These are phyloP conservation scores for Solanum tarijense DNA, from an alignment of 257 asterid genomes.

Conservation along the genomic window DNA sequence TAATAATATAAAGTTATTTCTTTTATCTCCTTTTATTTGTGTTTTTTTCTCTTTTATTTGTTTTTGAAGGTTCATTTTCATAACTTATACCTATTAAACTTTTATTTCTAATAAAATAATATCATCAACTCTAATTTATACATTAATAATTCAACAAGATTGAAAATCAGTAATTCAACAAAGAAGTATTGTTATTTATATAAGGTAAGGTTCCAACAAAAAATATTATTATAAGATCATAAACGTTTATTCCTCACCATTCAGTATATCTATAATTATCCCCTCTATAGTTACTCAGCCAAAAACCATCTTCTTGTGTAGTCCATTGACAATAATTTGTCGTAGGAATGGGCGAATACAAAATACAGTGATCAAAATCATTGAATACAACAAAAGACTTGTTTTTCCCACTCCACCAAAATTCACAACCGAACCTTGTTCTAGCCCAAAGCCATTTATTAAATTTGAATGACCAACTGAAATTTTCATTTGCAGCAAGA, in stretches of 20 bases:
- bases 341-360: not conserved
- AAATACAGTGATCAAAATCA: not conserved
- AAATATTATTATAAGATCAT: not conserved
- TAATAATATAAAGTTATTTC: no score
- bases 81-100: no score
- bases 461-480: not conserved
- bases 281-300: not conserved
- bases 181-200: not conserved
- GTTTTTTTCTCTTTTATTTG: no score
- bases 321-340: not conserved
- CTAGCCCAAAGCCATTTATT: not conserved
- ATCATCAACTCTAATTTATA: no score
- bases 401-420: not conserved
- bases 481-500: not conserved
- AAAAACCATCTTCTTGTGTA: not conserved
- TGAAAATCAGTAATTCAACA: not conserved
- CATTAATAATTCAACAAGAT: not conserved
- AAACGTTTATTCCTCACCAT: not conserved
- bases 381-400: not conserved
- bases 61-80: no score
- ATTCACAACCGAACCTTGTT: not conserved
- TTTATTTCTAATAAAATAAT: no score
- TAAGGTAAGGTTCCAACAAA: no score
- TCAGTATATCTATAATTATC: not conserved
- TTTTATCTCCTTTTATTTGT: no score